A percentile compares a stretch with the other conserved stretches of the same genome.
Evolutionary conservation across 2,329 filamentous ascomycete genomes (phyloP).

Genomic region (Neurospora sp.): DNA sequence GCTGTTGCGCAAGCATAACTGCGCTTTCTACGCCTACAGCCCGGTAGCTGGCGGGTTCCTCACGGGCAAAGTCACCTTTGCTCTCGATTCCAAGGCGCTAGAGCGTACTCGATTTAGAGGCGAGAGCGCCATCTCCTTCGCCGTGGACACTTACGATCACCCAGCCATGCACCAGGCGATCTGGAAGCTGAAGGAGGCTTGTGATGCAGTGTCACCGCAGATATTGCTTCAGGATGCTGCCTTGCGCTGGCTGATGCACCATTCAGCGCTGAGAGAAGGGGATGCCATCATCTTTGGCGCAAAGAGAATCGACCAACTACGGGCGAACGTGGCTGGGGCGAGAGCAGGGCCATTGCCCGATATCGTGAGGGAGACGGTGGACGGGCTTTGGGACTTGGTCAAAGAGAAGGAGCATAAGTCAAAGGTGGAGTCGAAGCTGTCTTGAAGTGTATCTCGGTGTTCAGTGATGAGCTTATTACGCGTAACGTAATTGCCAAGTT

Average conservation of each 20-base stretch:
- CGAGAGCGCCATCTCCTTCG: constrained; percentile 1
- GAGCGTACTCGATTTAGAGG: constrained; percentile 11
- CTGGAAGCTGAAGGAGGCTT: constrained; percentile 1
- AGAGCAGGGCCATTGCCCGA: constrained; percentile 1
- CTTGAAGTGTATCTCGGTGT: not conserved
- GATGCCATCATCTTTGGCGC: constrained; percentile 14
- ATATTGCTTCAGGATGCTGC: constrained; percentile 6
- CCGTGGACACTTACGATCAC: not conserved
- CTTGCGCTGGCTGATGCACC: constrained; percentile 11
- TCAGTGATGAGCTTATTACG: not conserved
- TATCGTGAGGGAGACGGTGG: not conserved
- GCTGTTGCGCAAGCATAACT: constrained; percentile 9
- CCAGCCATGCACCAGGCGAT: constrained; percentile 7
- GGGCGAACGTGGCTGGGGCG: constrained; percentile 7
- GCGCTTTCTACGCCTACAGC: constrained; percentile 6
- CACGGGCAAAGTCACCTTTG: constrained; percentile 11
- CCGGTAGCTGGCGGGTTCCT: constrained; percentile 14
- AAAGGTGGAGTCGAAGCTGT: not conserved
- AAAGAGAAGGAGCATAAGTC: not conserved
- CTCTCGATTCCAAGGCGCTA: not conserved
- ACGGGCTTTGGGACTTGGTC: not conserved
- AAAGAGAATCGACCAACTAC: constrained; percentile 9
- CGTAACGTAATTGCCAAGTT: constrained; percentile 9
- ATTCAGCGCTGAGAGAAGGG: constrained; percentile 6
- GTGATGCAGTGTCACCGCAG: not conserved